Evolutionary conservation across 2,329 filamentous ascomycete species (phyloP).

Genomic region (Ophiostoma sp.): DNA sequence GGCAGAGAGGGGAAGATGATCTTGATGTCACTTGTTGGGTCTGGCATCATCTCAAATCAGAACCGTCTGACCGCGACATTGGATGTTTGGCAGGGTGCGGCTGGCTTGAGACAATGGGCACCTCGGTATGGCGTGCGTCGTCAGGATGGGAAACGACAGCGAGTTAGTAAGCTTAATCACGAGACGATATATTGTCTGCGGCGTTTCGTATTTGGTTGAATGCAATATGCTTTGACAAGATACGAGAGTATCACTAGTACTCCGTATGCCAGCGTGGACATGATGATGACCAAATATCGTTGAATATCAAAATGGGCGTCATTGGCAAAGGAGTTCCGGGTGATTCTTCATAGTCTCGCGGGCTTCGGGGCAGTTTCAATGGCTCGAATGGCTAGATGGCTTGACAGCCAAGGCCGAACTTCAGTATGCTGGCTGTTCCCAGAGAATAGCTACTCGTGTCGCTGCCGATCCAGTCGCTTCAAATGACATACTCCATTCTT

Average conservation of each 20-base stretch:
- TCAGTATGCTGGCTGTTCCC: background rate
- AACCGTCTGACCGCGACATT: background rate
- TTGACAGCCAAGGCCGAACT: background rate
- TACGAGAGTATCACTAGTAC: background rate
- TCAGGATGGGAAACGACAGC: background rate
- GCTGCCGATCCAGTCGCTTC: slow-evolving; percentile 1
- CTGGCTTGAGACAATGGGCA: background rate
- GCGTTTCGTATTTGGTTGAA: background rate
- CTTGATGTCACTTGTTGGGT: background rate
- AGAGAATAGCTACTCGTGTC: background rate
- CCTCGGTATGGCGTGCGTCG: background rate
- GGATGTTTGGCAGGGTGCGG: background rate
- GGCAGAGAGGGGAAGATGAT: background rate
- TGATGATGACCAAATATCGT: no score
- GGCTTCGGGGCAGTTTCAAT: no score
- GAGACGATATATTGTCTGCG: background rate
- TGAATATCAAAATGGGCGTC: no score
- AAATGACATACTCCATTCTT: background rate
- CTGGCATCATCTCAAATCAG: background rate
- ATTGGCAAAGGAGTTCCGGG: no score
- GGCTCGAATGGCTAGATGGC: background rate
- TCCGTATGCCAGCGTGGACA: no score
- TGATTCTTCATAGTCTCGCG: no score
- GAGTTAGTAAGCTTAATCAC: background rate
- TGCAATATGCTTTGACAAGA: background rate